phyloP scores from a whole-genome alignment of 169 alveolate species.

The Fabrea salina region DNA sequence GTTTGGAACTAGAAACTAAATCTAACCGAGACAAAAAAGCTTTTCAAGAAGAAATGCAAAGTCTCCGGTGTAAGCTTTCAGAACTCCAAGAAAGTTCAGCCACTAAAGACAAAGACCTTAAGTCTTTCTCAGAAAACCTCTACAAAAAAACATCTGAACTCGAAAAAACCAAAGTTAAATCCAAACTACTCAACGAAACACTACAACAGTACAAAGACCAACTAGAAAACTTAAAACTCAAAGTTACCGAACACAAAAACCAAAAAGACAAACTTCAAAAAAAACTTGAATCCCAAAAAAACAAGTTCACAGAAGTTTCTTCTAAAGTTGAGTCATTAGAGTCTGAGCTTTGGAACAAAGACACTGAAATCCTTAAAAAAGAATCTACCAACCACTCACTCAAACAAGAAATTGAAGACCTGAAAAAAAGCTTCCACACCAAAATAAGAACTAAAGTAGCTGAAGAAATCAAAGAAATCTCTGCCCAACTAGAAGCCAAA shows the following conservation, averaged over 20 bases:
- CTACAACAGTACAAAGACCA: not conserved
- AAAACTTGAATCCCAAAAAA: not conserved
- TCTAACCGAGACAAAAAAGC: not conserved
- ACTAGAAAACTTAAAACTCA: not conserved
- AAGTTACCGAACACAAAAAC: not conserved
- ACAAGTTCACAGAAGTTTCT: not conserved
- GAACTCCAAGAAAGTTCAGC: not conserved
- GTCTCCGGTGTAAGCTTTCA: no score
- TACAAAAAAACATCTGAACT: not conserved
- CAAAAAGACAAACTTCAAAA: not conserved
- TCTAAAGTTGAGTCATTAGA: not conserved
- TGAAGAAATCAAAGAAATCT: not conserved
- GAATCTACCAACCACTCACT: not conserved
- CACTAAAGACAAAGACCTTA: no score
- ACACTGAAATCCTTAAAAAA: not conserved
- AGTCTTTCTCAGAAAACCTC: not conserved
- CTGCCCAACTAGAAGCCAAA: not conserved
- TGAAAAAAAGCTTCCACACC: not conserved
- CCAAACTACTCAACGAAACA: not conserved
- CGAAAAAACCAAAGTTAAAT: not conserved
- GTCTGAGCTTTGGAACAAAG: not conserved
- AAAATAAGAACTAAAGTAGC: conserved; percentile 3
- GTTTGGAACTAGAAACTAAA: not conserved
- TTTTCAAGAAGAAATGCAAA: not conserved
- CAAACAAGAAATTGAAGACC: not conserved